phyloP scores from a whole-genome alignment of 139 green algal species.

The Desmodesmus armatus region DNA sequence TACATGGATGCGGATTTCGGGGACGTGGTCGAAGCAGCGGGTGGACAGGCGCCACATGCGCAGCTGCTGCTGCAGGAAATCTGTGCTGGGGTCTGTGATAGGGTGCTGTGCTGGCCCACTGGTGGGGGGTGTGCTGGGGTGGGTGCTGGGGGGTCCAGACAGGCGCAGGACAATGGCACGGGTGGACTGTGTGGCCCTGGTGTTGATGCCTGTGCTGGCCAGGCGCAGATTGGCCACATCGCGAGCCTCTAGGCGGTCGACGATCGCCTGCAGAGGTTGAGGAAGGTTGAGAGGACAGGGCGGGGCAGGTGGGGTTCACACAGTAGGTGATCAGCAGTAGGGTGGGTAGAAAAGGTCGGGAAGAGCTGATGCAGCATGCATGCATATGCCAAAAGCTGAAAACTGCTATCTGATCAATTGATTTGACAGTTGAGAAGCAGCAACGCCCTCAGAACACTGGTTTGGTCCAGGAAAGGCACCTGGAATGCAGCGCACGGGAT shows the following conservation, averaged over 20 bases:
- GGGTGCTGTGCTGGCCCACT: background rate
- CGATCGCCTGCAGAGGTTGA: background rate
- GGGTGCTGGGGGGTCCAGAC: too few relatives aligned
- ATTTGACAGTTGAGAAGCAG: background rate
- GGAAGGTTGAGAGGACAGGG: background rate
- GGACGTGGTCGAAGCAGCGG: background rate
- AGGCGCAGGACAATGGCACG: background rate
- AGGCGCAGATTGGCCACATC: background rate
- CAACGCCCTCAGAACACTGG: background rate
- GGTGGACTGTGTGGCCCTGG: background rate
- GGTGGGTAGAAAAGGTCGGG: background rate
- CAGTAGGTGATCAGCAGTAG: background rate
- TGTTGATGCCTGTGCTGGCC: background rate
- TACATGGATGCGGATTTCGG: background rate
- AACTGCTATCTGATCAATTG: background rate
- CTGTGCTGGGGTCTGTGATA: too few relatives aligned
- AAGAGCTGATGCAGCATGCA: background rate
- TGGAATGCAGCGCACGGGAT: background rate
- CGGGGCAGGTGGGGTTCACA: background rate
- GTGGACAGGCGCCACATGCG: background rate
- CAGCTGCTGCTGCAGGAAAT: too few relatives aligned
- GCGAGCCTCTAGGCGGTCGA: background rate
- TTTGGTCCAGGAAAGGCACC: background rate
- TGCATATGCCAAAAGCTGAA: background rate
- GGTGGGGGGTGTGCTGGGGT: too few relatives aligned